Evolutionary conservation across 495 filamentous ascomycete species (phyloP).

Genomic region (Neurospora sp.): DNA sequence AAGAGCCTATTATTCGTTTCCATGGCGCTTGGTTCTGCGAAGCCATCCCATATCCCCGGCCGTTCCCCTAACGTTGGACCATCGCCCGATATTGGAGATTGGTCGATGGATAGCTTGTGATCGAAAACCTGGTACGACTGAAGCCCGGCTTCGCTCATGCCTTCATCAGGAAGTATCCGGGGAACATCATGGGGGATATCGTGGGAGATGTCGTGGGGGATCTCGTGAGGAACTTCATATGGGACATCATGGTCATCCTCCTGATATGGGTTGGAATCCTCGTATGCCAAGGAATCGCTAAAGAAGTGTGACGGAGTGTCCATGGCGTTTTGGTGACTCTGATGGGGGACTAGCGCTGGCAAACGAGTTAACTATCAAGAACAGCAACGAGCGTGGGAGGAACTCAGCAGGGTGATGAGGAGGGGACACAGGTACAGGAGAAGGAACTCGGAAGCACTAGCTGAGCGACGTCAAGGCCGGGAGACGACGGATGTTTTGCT

Average conservation of each 20-base stretch:
- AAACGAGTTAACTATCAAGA: background rate
- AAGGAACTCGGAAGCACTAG: background rate
- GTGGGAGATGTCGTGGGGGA: background rate
- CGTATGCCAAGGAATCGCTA: constrained; percentile 17
- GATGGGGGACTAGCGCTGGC: background rate
- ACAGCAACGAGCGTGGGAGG: background rate
- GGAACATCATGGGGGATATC: background rate
- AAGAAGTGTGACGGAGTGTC: constrained; percentile 21
- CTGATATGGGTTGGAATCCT: constrained; percentile 15
- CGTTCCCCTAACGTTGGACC: background rate
- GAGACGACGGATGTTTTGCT: background rate
- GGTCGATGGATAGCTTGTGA: constrained; percentile 6
- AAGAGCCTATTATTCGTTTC: constrained; percentile 11
- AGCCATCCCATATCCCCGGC: constrained; percentile 9
- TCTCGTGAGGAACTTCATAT: background rate
- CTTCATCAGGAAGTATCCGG: background rate
- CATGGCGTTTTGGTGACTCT: constrained; percentile 8
- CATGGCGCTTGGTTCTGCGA: constrained; percentile 12
- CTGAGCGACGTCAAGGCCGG: background rate
- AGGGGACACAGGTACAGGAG: background rate
- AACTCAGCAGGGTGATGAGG: background rate
- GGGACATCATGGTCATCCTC: constrained; percentile 11
- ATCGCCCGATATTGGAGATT: background rate
- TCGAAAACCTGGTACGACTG: constrained; percentile 7
- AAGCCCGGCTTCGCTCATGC: constrained; percentile 2